Evolutionary conservation across 164 flowering plant genomes (phyloP), one percentile per base, ranked within the genome.

Genomic region (Platanus orientalis): DNA sequence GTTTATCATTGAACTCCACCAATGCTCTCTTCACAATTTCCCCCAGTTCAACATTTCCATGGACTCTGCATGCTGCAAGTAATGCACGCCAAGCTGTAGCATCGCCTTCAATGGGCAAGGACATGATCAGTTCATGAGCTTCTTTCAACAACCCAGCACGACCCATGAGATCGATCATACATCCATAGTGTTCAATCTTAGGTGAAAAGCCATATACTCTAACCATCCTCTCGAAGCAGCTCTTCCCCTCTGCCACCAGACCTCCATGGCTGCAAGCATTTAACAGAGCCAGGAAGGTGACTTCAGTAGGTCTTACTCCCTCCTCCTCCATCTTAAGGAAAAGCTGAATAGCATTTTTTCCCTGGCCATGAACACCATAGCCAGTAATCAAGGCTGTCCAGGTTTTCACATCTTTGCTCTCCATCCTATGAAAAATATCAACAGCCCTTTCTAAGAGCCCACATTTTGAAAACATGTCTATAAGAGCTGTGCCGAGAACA

Each of bases 251-350:
- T 27, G n/a, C 12, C n/a, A 83, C 80, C 53, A 80, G 40, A 7
- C 87, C 84, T 56, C 78, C 76, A 75, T 83, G 84, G 54, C 79
- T 77, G 56, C 83, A 83, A 63, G 84, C 82, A 64, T 28, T 75
- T 44, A 80, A 60, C 28, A 77, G 69, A 24, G 75, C 76, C 60
- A 79, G 62, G 62, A 80, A 78, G 51, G 83, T 70, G 27, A 80
- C 73, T 58, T 73, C 83, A 69, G 79, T 83, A 12, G 83, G 83
- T 20, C 27, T 58, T 59, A 55, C 59, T 16, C 78, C 82, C 57
- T 65, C 67, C 54, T 67, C 66, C 59, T 71, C 81, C 84, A 83
- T 83, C 67, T 30, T 25, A 52, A 66, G 16, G 57, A 80, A 75
- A 5, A 75, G 62, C 32, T 4, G 16, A 56, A 83, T 55, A 23